These are phyloP conservation scores for Nitzschia putrida DNA, from an alignment of 108 stramenopile genomes.

Conservation along the genomic window DNA sequence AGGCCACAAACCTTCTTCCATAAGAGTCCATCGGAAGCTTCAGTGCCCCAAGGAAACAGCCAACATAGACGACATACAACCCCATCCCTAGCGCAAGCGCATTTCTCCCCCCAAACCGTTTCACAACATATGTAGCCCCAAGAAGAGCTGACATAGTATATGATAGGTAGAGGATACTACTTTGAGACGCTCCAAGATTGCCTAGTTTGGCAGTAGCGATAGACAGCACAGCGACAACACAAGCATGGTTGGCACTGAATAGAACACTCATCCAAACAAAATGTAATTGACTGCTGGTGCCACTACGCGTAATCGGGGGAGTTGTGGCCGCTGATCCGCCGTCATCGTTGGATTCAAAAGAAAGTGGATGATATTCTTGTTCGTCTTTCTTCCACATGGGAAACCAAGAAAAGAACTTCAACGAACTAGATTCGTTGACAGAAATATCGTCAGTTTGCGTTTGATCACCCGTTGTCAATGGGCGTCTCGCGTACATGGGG, in stretches of 20 bases:
- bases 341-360: too few relatives aligned
- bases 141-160: conserved; percentile 73
- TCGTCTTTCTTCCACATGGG: too few relatives aligned
- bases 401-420: too few relatives aligned
- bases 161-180: conserved; percentile 58
- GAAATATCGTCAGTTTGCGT: too few relatives aligned
- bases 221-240: conserved; percentile 53
- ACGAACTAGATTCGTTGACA: too few relatives aligned
- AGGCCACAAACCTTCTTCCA: conserved; percentile 23
- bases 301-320: too few relatives aligned
- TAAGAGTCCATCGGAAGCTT: background rate
- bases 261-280: conserved; percentile 61
- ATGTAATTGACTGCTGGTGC: background rate
- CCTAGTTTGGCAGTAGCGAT: conserved; percentile 68
- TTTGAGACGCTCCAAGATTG: conserved; percentile 53
- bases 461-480: too few relatives aligned
- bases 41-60: conserved; percentile 59
- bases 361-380: too few relatives aligned
- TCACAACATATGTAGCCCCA: conserved; percentile 66
- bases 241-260: conserved; percentile 71
- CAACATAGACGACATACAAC: conserved; percentile 71
- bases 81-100: conserved; percentile 65
- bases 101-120: conserved; percentile 52
- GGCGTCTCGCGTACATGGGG: too few relatives aligned
- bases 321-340: too few relatives aligned